Evolutionary conservation across 2,329 filamentous ascomycete species (phyloP).

Genomic region (Ascochyta clinopodiicola): DNA sequence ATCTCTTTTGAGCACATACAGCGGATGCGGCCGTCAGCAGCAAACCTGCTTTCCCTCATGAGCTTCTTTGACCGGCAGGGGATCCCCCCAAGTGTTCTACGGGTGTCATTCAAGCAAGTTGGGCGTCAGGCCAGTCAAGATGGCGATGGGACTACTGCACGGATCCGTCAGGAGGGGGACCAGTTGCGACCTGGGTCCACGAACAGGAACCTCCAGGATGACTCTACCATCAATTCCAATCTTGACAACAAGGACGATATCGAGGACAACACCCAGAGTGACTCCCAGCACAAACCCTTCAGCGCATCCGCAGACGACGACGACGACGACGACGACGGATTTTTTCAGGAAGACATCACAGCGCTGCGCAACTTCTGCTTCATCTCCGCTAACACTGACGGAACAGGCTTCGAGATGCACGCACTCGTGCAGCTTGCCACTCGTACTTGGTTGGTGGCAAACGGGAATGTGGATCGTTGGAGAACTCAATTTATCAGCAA

Average conservation of each 20-base stretch:
- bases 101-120: slow-evolving; percentile 16
- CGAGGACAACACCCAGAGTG: too few relatives aligned
- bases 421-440: slow-evolving; percentile 49
- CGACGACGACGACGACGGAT: slow-evolving; percentile 10
- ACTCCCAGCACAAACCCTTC: too few relatives aligned
- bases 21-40: slow-evolving; percentile 35
- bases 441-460: slow-evolving; percentile 22
- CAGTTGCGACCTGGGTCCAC: too few relatives aligned
- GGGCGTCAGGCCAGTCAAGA: slow-evolving; percentile 16
- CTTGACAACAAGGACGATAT: too few relatives aligned
- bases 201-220: too few relatives aligned
- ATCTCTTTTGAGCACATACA: slow-evolving; percentile 45
- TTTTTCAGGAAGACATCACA: slow-evolving; percentile 40
- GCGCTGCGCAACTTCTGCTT: slow-evolving; percentile 50
- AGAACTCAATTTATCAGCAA: slow-evolving; percentile 37
- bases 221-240: too few relatives aligned
- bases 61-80: slow-evolving; percentile 55
- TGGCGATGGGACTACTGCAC: too few relatives aligned
- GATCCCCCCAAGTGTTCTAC: slow-evolving; percentile 48
- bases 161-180: too few relatives aligned
- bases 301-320: too few relatives aligned
- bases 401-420: slow-evolving; percentile 52
- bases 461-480: slow-evolving; percentile 35
- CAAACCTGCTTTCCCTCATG: slow-evolving; percentile 55
- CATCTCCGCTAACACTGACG: slow-evolving; percentile 30